Percentiles rank a stretch among this genome's conserved stretches.
These are phyloP conservation scores for Stipa capillata DNA, from an alignment of 176 grass and related monocot genomes.

Conservation along the genomic window DNA sequence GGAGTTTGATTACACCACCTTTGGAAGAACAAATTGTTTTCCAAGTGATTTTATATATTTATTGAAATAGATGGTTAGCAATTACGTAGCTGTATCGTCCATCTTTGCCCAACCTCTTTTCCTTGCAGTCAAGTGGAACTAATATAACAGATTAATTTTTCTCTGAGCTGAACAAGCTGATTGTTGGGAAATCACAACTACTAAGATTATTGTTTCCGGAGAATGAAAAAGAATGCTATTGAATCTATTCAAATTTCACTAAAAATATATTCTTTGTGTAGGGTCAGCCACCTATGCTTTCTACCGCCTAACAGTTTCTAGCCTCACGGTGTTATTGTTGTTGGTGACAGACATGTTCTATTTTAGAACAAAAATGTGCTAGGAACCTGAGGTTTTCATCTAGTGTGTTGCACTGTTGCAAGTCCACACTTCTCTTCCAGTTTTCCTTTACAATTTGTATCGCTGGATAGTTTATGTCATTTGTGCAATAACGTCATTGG, in stretches of 20 bases:
- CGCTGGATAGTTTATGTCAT: slow-evolving; percentile 9
- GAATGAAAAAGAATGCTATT: not conserved
- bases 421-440: not conserved
- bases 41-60: not conserved
- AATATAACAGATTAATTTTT: not conserved
- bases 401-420: not conserved
- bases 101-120: not conserved
- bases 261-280: not conserved
- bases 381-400: not conserved
- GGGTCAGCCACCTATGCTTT: not conserved
- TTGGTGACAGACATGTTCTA: not conserved
- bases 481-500: not conserved
- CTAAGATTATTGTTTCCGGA: not conserved
- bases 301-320: not conserved
- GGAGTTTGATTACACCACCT: not conserved
- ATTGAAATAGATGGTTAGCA: not conserved
- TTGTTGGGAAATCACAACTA: not conserved
- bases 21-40: slow-evolving; percentile 16
- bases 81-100: not conserved
- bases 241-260: not conserved
- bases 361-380: not conserved
- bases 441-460: slow-evolving; percentile 5
- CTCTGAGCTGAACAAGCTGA: not conserved
- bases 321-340: not conserved
- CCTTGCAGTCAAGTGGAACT: slow-evolving; percentile 2